Percentiles rank a stretch among this genome's conserved stretches.
These are phyloP conservation scores for Purpureocillium takamizusanense DNA, from an alignment of 2,329 filamentous ascomycete species.

Conservation along the genomic window DNA sequence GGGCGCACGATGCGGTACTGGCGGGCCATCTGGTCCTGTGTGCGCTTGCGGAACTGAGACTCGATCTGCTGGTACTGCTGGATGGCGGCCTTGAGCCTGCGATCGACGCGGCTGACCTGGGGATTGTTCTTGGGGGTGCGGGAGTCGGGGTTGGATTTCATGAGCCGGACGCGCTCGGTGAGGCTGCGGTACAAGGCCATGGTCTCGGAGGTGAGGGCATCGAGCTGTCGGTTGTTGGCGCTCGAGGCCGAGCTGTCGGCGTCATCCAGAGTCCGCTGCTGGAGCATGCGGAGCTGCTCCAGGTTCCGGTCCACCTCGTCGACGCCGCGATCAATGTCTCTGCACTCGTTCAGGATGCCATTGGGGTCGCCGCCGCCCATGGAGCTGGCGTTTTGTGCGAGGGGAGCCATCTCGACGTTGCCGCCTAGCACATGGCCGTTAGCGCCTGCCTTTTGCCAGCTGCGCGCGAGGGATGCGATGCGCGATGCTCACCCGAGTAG, in stretches of 20 bases:
- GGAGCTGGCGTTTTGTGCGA: conserved; percentile 41
- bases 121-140: conserved; percentile 63
- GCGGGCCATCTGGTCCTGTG: conserved; percentile 74
- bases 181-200: conserved; percentile 76
- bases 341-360: conserved; percentile 76
- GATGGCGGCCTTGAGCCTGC: conserved; percentile 72
- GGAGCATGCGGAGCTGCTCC: conserved; percentile 60
- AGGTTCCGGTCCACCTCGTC: conserved; percentile 65
- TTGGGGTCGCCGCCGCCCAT: conserved; percentile 54
- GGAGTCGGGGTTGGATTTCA: conserved; percentile 76
- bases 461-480: too few relatives aligned
- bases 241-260: conserved; percentile 62
- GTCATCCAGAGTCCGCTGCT: conserved; percentile 64
- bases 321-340: conserved; percentile 69
- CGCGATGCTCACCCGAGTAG: conserved; percentile 12
- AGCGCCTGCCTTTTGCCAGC: not conserved
- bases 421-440: conserved; percentile 19
- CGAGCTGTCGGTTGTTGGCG: conserved; percentile 59
- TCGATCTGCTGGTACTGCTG: conserved; percentile 75
- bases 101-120: conserved; percentile 75
- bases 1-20: conserved; percentile 87
- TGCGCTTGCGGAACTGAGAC: conserved; percentile 67
- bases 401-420: conserved; percentile 64
- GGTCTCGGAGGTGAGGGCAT: conserved; percentile 65
- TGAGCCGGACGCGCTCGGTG: conserved; percentile 66